A percentile compares a stretch with the other conserved stretches of the same genome.
phyloP scores from a whole-genome alignment of 768 basidiomycete genomes.

The Cystobasidium ongulense region DNA sequence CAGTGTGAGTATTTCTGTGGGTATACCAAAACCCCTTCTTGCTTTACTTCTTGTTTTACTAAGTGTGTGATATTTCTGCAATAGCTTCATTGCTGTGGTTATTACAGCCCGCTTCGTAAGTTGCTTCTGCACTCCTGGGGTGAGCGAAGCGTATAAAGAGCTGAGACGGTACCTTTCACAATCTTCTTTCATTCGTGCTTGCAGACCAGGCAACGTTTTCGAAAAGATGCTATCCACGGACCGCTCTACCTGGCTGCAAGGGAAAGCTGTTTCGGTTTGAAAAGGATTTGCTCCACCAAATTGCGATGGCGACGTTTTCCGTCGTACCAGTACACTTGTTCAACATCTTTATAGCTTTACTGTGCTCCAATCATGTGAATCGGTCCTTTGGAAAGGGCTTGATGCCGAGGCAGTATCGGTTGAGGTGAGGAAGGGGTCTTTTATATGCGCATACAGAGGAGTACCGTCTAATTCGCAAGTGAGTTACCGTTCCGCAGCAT shows the following conservation, averaged over 20 bases:
- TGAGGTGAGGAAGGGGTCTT: conserved; percentile 44
- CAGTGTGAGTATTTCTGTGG: conserved; percentile 40
- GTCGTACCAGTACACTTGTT: conserved; percentile 56
- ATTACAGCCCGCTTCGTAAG: conserved; percentile 53
- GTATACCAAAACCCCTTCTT: not conserved
- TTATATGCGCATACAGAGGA: not conserved
- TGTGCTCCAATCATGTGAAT: conserved; percentile 63
- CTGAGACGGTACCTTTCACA: too few relatives aligned
- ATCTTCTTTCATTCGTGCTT: not conserved
- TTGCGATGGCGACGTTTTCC: conserved; percentile 55
- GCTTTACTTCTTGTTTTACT: not conserved
- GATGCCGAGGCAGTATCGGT: conserved; percentile 56
- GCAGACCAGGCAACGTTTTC: conserved; percentile 55
- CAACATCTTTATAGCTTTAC: conserved; percentile 55
- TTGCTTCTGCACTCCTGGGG: too few relatives aligned
- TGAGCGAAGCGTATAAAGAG: too few relatives aligned
- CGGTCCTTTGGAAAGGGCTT: conserved; percentile 59
- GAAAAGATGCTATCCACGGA: conserved; percentile 55
- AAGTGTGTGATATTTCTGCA: not conserved
- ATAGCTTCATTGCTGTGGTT: conserved; percentile 56
- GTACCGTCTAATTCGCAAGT: not conserved
- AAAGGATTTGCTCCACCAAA: conserved; percentile 48
- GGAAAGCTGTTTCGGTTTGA: conserved; percentile 56
- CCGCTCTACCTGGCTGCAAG: conserved; percentile 62
- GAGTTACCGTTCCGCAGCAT: conserved; percentile 9